phyloP scores from a whole-genome alignment of 1,284 basidiomycete genomes.

The Moniliophthora roreri region DNA sequence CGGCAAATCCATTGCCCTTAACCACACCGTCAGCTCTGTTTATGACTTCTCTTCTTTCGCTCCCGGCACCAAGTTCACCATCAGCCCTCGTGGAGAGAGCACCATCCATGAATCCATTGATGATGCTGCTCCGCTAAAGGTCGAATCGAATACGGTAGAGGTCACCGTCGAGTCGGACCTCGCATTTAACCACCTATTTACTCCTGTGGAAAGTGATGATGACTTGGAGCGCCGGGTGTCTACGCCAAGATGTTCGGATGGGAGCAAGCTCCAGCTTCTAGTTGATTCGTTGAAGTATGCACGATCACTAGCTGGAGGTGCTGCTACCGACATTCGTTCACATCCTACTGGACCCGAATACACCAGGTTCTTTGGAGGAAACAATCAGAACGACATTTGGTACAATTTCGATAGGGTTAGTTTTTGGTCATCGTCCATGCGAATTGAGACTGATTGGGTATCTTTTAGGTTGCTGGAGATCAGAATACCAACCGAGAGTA shows the following conservation, averaged over 20 bases:
- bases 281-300: conserved; percentile 12
- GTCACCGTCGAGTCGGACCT: conserved; percentile 15
- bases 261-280: conserved; percentile 7
- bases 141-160: conserved; percentile 9
- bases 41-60: conserved; percentile 20
- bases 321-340: conserved; percentile 13
- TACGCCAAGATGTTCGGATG: conserved; percentile 14
- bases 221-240: conserved; percentile 12
- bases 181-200: conserved; percentile 12
- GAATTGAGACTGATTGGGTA: not conserved
- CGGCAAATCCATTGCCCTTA: conserved; percentile 18
- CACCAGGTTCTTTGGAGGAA: conserved; percentile 17
- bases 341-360: conserved; percentile 14
- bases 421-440: not conserved
- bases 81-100: not conserved
- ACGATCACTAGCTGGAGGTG: conserved; percentile 16
- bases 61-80: conserved; percentile 13
- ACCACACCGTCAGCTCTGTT: conserved; percentile 16
- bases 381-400: conserved; percentile 16
- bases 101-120: conserved; percentile 9
- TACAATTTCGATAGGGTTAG: conserved; percentile 12
- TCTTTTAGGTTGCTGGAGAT: conserved; percentile 13
- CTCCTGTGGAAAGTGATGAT: not conserved
- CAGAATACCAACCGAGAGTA: conserved; percentile 1
- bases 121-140: conserved; percentile 9